Percentiles rank a stretch among this genome's conserved stretches.
Conservation (phyloP, 306 rosid genomes). For the Prunus mira region DNA sequence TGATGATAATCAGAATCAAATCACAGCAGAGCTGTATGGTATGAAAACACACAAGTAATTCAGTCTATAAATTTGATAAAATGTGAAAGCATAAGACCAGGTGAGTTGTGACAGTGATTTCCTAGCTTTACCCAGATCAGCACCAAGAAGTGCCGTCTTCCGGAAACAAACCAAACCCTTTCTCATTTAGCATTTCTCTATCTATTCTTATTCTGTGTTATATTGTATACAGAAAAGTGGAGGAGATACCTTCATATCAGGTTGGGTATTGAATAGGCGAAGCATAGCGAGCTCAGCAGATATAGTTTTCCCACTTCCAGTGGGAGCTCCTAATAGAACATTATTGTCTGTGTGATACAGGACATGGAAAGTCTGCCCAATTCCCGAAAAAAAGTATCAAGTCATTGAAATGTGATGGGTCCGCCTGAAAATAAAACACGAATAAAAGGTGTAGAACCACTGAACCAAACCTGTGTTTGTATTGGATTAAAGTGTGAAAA, state of each 20-base stretch:
- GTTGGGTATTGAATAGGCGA: constrained; percentile 82
- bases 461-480: constrained; percentile 84
- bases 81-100: not conserved
- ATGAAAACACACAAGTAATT: not conserved
- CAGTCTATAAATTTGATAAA: not conserved
- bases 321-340: constrained; percentile 95
- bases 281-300: constrained; percentile 99
- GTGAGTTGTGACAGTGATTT: not conserved
- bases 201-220: not conserved
- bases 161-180: not conserved
- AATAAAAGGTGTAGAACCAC: constrained; percentile 13
- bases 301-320: constrained; percentile 99
- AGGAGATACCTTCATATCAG: constrained; percentile 86
- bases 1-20: not conserved
- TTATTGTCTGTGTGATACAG: constrained; percentile 87
- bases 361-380: constrained; percentile 78
- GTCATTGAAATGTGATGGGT: not conserved
- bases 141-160: not conserved
- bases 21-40: not conserved
- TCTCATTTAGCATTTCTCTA: not conserved
- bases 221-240: not conserved
- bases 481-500: constrained; percentile 97
- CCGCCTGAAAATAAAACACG: not conserved
- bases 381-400: constrained; percentile 28
- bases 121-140: not conserved